Evolutionary conservation across 441 rosid species (phyloP).

Genomic region (Pelargonium myrrhifolium): DNA sequence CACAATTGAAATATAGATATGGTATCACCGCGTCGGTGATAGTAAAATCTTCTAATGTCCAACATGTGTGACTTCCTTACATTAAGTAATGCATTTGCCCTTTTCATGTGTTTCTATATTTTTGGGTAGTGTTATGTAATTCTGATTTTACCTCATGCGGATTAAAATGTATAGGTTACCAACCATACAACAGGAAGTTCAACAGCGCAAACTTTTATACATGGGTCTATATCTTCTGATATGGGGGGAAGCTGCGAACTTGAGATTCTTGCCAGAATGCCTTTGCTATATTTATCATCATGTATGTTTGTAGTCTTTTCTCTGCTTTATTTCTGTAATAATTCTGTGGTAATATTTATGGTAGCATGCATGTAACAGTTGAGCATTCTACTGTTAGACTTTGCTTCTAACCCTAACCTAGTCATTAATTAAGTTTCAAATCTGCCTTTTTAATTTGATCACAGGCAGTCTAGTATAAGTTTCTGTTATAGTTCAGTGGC

Average conservation of each 20-base stretch:
- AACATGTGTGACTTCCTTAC: neutral
- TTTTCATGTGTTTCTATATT: neutral
- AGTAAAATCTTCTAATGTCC: neutral
- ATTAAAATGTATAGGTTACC: conserved; percentile 65
- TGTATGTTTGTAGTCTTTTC: conserved; percentile 37
- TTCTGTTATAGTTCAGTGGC: neutral
- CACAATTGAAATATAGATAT: neutral
- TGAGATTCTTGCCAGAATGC: conserved; percentile 99
- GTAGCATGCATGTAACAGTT: neutral
- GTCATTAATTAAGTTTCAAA: neutral
- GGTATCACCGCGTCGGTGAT: neutral
- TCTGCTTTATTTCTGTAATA: neutral
- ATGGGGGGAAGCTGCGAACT: conserved; percentile 99
- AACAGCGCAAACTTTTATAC: conserved; percentile 87
- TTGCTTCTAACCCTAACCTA: neutral
- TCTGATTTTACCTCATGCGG: conserved; percentile 1
- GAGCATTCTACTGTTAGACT: neutral
- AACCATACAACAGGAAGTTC: conserved; percentile 97
- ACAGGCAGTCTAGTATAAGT: neutral
- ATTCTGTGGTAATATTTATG: neutral
- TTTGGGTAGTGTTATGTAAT: neutral
- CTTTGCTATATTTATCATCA: conserved; percentile 96
- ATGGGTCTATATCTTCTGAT: conserved; percentile 95
- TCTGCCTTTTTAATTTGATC: too few relatives aligned
- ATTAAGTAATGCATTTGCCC: neutral